Evolutionary conservation across 2,329 filamentous ascomycete genomes (phyloP), one percentile per base, ranked within the genome.

Genomic region (Pestalotiopsis sp.): DNA sequence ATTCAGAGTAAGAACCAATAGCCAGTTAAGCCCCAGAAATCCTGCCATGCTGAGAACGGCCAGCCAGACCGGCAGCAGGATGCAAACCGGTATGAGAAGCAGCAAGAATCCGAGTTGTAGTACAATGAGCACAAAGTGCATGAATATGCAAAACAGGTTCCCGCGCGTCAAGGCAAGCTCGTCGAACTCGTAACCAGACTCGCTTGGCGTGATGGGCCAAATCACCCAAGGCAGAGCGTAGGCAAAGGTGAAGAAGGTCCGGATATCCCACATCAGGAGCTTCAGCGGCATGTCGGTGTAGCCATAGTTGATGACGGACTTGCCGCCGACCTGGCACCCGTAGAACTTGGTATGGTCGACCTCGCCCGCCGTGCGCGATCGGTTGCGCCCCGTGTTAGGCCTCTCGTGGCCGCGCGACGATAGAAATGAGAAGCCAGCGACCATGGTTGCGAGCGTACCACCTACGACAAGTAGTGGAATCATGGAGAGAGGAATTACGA

Each of bases 61-160:
- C 38, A 81, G 77, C 84, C 85, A 90, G 58, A 87, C 75, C 27
- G 84, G 85, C 71, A 86, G 70, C 67, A 88, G 70, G 65, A 85
- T 41, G 55, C 82, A 77, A 2, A 87, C 76, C 0, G 90, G 87
- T 39, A 62, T 62, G 2, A 94, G 74, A 0, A 84, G 83, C 0
- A 91, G 14, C 9, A 94, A 75, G 75, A 93, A 92, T 0, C 74
- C 73, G 0, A 88, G 71, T 79, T 94, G 91, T n/a, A 88, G 75
- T 12, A 91, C 66, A 38, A 85, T 75, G 3, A 94, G 83, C 55
- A 92, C 66, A 3, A 82, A 39, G 73, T 94, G 92, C 5, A 92
- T 74, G 17, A 79, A 74, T 25, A 93, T 77, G 68, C 85, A 87
- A 72, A 83, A 85, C 0, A 89, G 41, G 71, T 94, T 94, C 58